Evolutionary conservation across 768 basidiomycete genomes (phyloP).

Genomic region (Chlorophyllum brunneum): DNA sequence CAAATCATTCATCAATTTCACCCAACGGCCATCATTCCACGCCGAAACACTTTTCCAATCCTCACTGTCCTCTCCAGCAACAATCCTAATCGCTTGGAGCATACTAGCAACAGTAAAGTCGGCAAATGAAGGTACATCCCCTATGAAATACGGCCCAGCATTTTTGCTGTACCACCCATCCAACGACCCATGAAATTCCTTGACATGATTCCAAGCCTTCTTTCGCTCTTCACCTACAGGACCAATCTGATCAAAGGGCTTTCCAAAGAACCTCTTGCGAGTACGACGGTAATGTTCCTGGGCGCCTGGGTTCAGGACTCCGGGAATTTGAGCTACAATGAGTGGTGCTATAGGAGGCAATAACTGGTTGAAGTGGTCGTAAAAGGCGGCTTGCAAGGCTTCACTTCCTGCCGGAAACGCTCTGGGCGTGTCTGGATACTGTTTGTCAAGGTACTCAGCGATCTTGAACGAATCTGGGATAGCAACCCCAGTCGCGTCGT

Average conservation of each 20-base stretch:
- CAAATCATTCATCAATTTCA: slow-evolving; percentile 13
- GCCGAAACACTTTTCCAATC: slow-evolving; percentile 37
- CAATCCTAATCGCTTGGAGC: slow-evolving; percentile 26
- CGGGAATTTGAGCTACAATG: slow-evolving; percentile 17
- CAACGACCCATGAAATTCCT: slow-evolving; percentile 26
- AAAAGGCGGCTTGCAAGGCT: slow-evolving; percentile 37
- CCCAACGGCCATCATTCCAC: slow-evolving; percentile 41
- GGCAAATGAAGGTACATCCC: slow-evolving; percentile 31
- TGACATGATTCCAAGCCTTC: slow-evolving; percentile 33
- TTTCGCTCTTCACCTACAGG: slow-evolving; percentile 27
- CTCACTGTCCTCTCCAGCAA: slow-evolving; percentile 33
- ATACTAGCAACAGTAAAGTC: slow-evolving; percentile 35
- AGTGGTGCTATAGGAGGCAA: background rate
- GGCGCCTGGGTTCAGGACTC: slow-evolving; percentile 18
- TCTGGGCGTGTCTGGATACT: slow-evolving; percentile 36
- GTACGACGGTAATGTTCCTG: slow-evolving; percentile 33
- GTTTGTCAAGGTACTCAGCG: slow-evolving; percentile 46
- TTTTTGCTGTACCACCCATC: slow-evolving; percentile 27
- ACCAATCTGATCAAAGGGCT: slow-evolving; percentile 30
- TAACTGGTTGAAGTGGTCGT: slow-evolving; percentile 13
- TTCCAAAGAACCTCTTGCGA: slow-evolving; percentile 28
- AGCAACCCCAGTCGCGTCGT: slow-evolving; percentile 33
- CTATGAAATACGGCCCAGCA: slow-evolving; percentile 32
- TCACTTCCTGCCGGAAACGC: slow-evolving; percentile 29
- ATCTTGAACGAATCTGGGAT: slow-evolving; percentile 43